Evolutionary conservation across 306 rosid species (phyloP).

Genomic region (Dryas drummondii): DNA sequence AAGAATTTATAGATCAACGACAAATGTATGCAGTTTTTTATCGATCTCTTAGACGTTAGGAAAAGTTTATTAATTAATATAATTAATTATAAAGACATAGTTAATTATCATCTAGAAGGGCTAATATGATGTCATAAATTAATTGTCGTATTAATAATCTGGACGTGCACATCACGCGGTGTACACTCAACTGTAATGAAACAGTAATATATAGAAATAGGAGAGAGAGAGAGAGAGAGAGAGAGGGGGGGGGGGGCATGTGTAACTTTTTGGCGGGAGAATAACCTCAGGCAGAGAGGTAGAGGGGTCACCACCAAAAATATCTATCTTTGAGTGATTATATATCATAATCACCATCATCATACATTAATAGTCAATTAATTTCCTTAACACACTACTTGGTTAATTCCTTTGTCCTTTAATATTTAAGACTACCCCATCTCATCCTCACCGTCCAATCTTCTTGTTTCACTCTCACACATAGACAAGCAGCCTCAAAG

Average conservation of each 20-base stretch:
- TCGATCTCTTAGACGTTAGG: neutral
- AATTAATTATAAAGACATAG: neutral
- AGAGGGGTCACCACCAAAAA: slow-evolving; percentile 31
- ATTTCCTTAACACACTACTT: slow-evolving; percentile 6
- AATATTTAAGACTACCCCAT: slow-evolving; percentile 4
- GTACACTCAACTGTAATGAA: slow-evolving; percentile 13
- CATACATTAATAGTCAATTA: neutral
- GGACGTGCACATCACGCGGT: slow-evolving; percentile 42
- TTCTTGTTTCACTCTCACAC: slow-evolving; percentile 26
- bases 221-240: neutral
- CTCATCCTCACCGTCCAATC: slow-evolving; percentile 41
- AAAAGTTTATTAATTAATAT: neutral
- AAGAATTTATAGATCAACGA: too few relatives aligned
- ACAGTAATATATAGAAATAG: neutral
- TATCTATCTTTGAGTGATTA: slow-evolving; percentile 35
- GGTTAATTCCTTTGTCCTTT: slow-evolving; percentile 22
- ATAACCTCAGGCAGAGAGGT: neutral
- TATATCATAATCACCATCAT: slow-evolving; percentile 32
- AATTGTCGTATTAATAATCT: neutral
- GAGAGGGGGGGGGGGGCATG: slow-evolving; percentile 8
- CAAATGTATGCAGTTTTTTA: neutral
- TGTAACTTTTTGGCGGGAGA: slow-evolving; percentile 15
- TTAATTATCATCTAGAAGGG: slow-evolving; percentile 14
- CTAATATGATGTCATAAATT: neutral
- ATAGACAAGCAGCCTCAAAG: slow-evolving; percentile 30